Evolutionary conservation across 352 stramenopile species (phyloP).

Genomic region (Phytophthora europaea): DNA sequence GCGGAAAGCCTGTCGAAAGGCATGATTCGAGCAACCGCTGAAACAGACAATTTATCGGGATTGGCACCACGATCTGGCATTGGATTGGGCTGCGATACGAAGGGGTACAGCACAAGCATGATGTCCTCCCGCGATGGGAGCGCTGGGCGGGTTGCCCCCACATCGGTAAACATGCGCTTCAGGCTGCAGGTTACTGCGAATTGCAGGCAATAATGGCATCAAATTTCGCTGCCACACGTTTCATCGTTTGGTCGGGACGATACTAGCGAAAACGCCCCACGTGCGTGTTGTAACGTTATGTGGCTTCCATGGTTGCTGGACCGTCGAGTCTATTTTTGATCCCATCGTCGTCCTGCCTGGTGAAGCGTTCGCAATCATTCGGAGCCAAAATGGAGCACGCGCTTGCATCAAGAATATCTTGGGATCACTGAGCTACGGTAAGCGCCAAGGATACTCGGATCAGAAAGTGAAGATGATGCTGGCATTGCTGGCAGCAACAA

Average conservation of each 20-base stretch:
- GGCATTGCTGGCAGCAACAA: neutral
- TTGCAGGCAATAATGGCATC: neutral
- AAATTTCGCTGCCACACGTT: neutral
- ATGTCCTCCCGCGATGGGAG: constrained; percentile 2
- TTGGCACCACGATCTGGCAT: constrained; percentile 3
- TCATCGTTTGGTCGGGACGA: neutral
- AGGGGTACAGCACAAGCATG: neutral
- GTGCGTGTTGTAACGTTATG: constrained; percentile 6
- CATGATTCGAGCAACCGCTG: neutral
- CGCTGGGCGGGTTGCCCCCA: neutral
- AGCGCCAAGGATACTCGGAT: constrained; percentile 23
- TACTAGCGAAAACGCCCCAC: neutral
- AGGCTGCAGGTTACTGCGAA: neutral
- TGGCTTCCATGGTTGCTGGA: neutral
- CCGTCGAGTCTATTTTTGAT: constrained; percentile 10
- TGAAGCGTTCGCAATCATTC: neutral
- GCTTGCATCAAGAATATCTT: constrained; percentile 8
- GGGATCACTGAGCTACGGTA: constrained; percentile 1
- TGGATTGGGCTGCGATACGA: neutral
- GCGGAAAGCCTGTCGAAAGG: neutral
- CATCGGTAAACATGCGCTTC: constrained; percentile 4
- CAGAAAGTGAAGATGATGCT: constrained; percentile 31
- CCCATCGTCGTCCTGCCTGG: neutral
- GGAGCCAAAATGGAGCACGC: neutral
- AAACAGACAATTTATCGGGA: neutral